Percentiles rank a stretch among this genome's conserved stretches.
These are phyloP conservation scores for Cordyceps fumosorosea DNA, from an alignment of 2,329 filamentous ascomycete species.

Conservation along the genomic window DNA sequence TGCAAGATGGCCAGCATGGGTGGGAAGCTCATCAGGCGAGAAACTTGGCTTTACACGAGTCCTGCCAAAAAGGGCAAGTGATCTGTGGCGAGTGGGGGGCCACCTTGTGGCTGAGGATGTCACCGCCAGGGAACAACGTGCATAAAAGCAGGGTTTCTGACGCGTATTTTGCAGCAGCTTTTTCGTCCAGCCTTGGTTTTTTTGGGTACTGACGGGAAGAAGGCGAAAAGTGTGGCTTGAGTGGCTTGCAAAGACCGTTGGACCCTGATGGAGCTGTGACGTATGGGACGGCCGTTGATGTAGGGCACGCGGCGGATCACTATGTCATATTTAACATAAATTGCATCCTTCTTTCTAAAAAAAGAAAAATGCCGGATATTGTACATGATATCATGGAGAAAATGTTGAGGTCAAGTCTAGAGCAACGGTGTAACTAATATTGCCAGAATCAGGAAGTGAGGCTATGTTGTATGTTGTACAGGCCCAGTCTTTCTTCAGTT, in stretches of 20 bases:
- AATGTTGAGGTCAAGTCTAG: too few species aligned
- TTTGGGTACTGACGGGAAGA: background rate
- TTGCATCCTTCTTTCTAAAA: background rate
- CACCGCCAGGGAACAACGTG: background rate
- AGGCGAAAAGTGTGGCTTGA: background rate
- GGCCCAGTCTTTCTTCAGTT: too few species aligned
- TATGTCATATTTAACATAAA: background rate
- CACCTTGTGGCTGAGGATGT: constrained; percentile 11
- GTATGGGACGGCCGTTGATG: background rate
- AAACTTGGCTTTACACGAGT: constrained; percentile 10
- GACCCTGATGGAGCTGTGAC: constrained; percentile 9
- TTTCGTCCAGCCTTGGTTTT: background rate
- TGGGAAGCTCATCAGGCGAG: background rate
- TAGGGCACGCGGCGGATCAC: background rate
- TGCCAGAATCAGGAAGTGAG: too few species aligned
- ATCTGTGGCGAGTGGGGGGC: constrained; percentile 5
- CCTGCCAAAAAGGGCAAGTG: constrained; percentile 1
- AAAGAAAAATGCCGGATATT: background rate
- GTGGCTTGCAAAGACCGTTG: background rate
- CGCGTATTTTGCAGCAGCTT: background rate
- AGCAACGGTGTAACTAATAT: too few species aligned
- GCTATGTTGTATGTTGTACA: too few species aligned
- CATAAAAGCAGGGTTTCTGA: constrained; percentile 12
- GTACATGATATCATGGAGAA: background rate
- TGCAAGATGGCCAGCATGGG: background rate